Conservation (phyloP, 2,329 filamentous ascomycete species). For the Scortechinia acanthostroma region DNA sequence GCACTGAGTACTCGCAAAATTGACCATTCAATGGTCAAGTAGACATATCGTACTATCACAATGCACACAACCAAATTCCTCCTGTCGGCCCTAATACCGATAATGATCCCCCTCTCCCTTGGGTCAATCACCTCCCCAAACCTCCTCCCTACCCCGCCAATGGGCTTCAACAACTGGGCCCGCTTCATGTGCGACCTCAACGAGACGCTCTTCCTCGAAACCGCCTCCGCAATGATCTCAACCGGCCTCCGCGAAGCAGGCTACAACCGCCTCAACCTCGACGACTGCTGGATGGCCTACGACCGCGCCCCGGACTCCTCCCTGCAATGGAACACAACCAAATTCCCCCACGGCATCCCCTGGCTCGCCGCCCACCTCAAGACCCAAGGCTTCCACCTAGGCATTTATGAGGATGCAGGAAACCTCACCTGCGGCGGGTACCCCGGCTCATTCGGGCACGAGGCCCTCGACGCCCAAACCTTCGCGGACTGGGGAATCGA, state of each 20-base stretch:
- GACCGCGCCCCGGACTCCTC: constrained; percentile 22
- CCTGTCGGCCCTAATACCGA: too few species aligned
- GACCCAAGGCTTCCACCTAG: constrained; percentile 28
- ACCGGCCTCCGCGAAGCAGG: constrained; percentile 26
- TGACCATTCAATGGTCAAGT: too few species aligned
- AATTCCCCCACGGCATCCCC: constrained; percentile 31
- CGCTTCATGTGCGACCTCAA: constrained; percentile 37
- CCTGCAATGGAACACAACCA: constrained; percentile 27
- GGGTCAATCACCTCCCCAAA: too few species aligned
- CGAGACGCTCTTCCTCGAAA: constrained; percentile 35
- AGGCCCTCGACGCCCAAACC: constrained; percentile 28
- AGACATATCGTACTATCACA: too few species aligned
- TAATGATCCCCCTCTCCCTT: too few species aligned
- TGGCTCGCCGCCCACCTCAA: constrained; percentile 29
- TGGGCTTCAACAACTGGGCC: constrained; percentile 44
- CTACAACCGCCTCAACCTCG: constrained; percentile 28
- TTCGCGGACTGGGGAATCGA: constrained; percentile 27
- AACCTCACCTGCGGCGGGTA: constrained; percentile 32
- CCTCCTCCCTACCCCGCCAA: constrained; percentile 29
- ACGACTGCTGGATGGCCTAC: constrained; percentile 33
- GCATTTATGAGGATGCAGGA: constrained; percentile 35
- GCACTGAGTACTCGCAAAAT: too few species aligned
- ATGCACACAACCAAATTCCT: too few species aligned
- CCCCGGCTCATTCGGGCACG: constrained; percentile 28
- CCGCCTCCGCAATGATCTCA: constrained; percentile 31